These are phyloP conservation scores for Neocatenulostroma microsporum DNA, from an alignment of 2,329 filamentous ascomycete species.

Conservation along the genomic window DNA sequence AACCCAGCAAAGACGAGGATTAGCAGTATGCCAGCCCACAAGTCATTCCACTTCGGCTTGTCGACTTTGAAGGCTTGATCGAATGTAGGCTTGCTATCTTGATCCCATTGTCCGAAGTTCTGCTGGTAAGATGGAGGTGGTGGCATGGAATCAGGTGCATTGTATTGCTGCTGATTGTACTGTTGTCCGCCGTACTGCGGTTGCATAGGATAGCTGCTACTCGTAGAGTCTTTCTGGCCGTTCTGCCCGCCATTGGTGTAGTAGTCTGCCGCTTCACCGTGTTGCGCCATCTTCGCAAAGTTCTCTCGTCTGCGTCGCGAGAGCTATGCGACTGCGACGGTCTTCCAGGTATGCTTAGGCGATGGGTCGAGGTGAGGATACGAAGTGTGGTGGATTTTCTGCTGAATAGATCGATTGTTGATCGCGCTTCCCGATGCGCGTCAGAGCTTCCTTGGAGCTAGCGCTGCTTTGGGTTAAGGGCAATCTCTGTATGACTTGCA, in stretches of 20 bases:
- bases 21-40: constrained; percentile 76
- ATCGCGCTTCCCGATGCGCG: no score
- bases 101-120: constrained; percentile 25
- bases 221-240: constrained; percentile 6
- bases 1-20: constrained; percentile 65
- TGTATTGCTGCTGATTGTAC: constrained; percentile 14
- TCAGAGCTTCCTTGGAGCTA: no score
- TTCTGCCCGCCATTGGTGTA: constrained; percentile 11
- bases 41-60: constrained; percentile 79
- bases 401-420: no score
- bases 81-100: constrained; percentile 48
- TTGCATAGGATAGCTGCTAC: constrained; percentile 8
- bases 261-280: constrained; percentile 15
- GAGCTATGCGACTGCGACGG: no score
- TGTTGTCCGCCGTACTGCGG: constrained; percentile 10
- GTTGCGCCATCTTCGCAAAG: constrained; percentile 7
- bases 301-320: not conserved
- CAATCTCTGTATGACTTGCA: no score
- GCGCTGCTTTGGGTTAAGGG: no score
- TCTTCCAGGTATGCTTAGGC: no score
- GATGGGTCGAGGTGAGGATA: no score
- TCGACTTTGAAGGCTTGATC: constrained; percentile 76
- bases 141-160: constrained; percentile 15
- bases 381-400: no score
- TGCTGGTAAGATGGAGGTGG: constrained; percentile 34